A percentile compares a stretch with the other conserved stretches of the same genome.
Conservation (phyloP, 257 asterid species). For the Agastache rugosa region DNA sequence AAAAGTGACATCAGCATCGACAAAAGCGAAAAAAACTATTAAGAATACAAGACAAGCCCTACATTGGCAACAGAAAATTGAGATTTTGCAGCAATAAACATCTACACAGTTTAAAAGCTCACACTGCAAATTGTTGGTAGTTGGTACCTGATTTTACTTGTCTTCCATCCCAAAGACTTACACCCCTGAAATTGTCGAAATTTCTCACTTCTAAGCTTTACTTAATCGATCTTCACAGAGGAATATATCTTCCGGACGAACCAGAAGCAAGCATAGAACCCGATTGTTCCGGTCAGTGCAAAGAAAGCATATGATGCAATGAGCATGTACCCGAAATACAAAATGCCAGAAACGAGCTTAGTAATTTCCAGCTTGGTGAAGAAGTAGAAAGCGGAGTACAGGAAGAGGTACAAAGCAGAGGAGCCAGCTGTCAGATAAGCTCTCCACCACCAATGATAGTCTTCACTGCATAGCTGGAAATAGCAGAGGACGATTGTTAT, state of each 20-base stretch:
- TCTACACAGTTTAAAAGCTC: conserved; percentile 42
- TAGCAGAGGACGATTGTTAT: conserved; percentile 88
- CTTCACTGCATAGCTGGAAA: conserved; percentile 93
- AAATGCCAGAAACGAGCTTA: conserved; percentile 78
- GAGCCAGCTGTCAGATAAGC: conserved; percentile 91
- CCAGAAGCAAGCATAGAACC: conserved; percentile 91
- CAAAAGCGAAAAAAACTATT: conserved; percentile 24
- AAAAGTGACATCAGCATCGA: conserved; percentile 15
- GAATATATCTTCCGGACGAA: conserved; percentile 87
- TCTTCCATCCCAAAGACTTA: conserved; percentile 29
- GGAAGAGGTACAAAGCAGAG: conserved; percentile 84
- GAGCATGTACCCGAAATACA: conserved; percentile 86
- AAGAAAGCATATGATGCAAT: conserved; percentile 90
- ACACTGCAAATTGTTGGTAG: conserved; percentile 35
- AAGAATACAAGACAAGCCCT: conserved; percentile 45
- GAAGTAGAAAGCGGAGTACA: conserved; percentile 88
- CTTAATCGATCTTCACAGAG: conserved; percentile 86
- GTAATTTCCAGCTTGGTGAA: conserved; percentile 90
- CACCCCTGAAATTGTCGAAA: conserved; percentile 5
- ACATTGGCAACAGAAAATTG: conserved; percentile 31
- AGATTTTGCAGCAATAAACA: conserved; percentile 41
- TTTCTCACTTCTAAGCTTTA: conserved; percentile 9
- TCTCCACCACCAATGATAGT: conserved; percentile 97
- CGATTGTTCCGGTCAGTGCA: conserved; percentile 84
- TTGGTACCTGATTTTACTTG: conserved; percentile 36